Evolutionary conservation across 805 yeast genomes (phyloP).

Genomic region (Metschnikowia peoriensis): DNA sequence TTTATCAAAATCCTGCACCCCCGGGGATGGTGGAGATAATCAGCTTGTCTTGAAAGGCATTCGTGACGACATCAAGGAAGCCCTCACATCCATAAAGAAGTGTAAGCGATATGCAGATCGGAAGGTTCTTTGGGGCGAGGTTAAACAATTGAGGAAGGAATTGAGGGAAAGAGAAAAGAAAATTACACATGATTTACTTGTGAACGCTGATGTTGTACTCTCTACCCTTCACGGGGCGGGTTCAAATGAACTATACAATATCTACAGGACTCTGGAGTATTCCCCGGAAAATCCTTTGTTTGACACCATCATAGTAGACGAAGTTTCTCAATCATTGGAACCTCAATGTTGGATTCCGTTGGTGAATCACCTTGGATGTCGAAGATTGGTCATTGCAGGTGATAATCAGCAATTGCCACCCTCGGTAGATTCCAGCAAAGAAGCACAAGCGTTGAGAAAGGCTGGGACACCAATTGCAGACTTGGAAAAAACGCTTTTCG

Average conservation of each 20-base stretch:
- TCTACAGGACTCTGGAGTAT: conserved; percentile 37
- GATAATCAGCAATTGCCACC: conserved; percentile 93
- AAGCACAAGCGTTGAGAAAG: conserved; percentile 13
- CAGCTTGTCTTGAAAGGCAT: conserved; percentile 61
- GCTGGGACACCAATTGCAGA: conserved; percentile 37
- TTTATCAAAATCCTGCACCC: conserved; percentile 55
- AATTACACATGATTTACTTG: conserved; percentile 55
- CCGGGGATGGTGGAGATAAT: conserved; percentile 36
- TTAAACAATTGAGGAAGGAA: conserved; percentile 70
- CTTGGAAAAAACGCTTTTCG: conserved; percentile 74
- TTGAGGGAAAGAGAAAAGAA: conserved; percentile 63
- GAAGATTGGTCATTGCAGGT: conserved; percentile 79
- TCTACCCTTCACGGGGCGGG: conserved; percentile 90
- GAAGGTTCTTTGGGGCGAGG: conserved; percentile 62
- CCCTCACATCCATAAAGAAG: conserved; percentile 57
- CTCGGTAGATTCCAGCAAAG: conserved; percentile 60
- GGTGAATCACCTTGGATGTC: conserved; percentile 55
- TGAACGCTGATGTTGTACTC: conserved; percentile 65
- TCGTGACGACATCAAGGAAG: conserved; percentile 63
- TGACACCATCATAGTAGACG: conserved; percentile 86
- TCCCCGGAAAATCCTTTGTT: conserved; percentile 44
- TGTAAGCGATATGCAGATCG: conserved; percentile 64
- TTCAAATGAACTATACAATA: conserved; percentile 59
- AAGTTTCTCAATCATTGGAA: conserved; percentile 90
- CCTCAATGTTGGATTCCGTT: conserved; percentile 97